Evolutionary conservation across 495 filamentous ascomycete genomes (phyloP).

Genomic region (Hypomontagnella monticulosa): DNA sequence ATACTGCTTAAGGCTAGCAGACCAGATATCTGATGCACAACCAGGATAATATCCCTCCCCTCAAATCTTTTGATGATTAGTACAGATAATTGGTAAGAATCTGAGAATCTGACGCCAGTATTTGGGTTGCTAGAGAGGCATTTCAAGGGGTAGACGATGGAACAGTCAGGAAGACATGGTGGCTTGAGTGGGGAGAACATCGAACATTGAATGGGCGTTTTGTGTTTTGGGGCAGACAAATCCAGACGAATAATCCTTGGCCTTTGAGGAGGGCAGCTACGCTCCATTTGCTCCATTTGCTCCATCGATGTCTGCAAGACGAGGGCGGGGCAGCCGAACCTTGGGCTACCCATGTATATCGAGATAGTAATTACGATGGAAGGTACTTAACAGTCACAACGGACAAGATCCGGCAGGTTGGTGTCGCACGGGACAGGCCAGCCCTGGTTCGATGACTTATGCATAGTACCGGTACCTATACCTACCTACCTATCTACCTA

Average conservation of each 20-base stretch:
- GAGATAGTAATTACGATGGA: constrained; percentile 2
- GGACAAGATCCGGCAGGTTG: neutral
- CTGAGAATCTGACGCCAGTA: constrained; percentile 15
- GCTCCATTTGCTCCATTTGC: too few species aligned
- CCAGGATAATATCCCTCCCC: constrained; percentile 14
- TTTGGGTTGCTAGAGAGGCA: constrained; percentile 15
- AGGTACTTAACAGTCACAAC: constrained; percentile 9
- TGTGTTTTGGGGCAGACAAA: too few species aligned
- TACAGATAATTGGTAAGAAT: constrained; percentile 6
- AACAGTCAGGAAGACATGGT: constrained; percentile 35
- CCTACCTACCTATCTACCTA: neutral
- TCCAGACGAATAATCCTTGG: too few species aligned
- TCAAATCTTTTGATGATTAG: constrained; percentile 1
- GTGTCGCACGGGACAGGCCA: constrained; percentile 2
- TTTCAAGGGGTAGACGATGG: constrained; percentile 32
- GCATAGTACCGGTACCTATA: neutral
- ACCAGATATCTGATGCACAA: constrained; percentile 14
- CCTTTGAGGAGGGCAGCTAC: neutral
- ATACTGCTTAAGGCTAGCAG: constrained; percentile 26
- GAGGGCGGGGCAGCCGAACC: constrained; percentile 17
- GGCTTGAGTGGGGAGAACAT: constrained; percentile 33
- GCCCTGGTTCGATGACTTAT: neutral
- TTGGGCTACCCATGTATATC: constrained; percentile 17
- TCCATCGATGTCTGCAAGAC: constrained; percentile 1
- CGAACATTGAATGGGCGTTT: constrained; percentile 7